phyloP scores from a whole-genome alignment of 2,329 filamentous ascomycete species.

The Scorias spongiosa region DNA sequence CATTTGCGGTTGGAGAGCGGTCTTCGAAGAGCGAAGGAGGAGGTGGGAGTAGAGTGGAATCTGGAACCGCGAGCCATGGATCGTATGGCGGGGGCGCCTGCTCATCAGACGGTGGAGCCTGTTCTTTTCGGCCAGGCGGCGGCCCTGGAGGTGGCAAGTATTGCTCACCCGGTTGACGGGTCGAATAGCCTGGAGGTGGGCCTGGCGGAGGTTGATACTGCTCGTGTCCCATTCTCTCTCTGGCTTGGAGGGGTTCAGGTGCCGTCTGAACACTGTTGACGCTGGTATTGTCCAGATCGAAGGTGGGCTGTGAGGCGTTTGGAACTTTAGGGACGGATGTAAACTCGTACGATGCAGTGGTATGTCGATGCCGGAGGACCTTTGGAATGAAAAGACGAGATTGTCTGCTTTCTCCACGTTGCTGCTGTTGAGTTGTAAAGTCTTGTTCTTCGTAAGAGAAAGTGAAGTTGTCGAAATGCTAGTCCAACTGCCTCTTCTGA shows the following conservation, averaged over 20 bases:
- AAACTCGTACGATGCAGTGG: constrained; percentile 9
- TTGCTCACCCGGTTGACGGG: constrained; percentile 1
- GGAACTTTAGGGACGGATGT: too few relatives aligned
- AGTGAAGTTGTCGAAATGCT: background rate
- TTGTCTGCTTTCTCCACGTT: background rate
- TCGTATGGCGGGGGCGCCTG: constrained; percentile 43
- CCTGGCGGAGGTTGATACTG: constrained; percentile 11
- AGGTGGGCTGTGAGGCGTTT: too few relatives aligned
- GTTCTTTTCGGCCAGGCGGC: constrained; percentile 5
- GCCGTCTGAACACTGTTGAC: background rate
- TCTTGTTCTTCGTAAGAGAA: background rate
- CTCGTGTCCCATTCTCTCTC: background rate
- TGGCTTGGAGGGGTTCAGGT: background rate
- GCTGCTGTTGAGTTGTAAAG: background rate
- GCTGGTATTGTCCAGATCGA: too few relatives aligned
- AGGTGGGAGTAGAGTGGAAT: constrained; percentile 56
- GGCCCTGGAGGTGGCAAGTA: constrained; percentile 7
- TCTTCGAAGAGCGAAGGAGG: constrained; percentile 55
- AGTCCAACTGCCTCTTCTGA: background rate
- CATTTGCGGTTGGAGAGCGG: constrained; percentile 53
- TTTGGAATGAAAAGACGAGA: background rate
- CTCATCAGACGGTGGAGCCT: constrained; percentile 21
- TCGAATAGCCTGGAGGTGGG: constrained; percentile 12
- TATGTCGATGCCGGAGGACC: background rate
- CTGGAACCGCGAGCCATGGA: constrained; percentile 59